Evolutionary conservation across 164 flowering plant genomes (phyloP), one percentile per base, ranked within the genome.

Genomic region (Brasenia schreberi): DNA sequence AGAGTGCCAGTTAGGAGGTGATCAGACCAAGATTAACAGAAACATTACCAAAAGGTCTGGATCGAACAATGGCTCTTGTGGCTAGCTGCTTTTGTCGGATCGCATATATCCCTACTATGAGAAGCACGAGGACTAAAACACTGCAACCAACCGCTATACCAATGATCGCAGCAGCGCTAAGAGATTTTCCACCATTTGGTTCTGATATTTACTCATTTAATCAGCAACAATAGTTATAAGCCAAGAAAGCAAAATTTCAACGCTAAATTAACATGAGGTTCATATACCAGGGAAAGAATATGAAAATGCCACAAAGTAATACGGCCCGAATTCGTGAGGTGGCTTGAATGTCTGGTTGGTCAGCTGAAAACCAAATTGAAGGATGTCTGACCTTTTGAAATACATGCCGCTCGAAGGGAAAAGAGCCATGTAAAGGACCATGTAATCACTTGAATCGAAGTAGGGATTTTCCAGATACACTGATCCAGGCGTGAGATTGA

Each of bases 311-410:
- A 81, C 71, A 59, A 88, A 86, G 64, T 53, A 79, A 70, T 83
- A 88, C 23, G 92, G 96, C 58, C 92, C 96, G 71, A 86, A 76
- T 65, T 68, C 76, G 3, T 23, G 17, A 7, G 91, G 88, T 64
- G 90, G 96, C 75, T 85, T 86, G 73, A 66, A 88, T 3, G 76
- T 79, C 71, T 88, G 96, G 67, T 81, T 85, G 66, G 73, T 79
- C 68, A 88, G 72, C 4, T 67, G 66, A 80, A 85, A 84, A 18
- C 95, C 97, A 42, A 94, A 68, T 69, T 94, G 70, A 94, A 94
- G 67, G 70, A 80, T 67, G 65, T 82, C 60, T 82, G 73, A 18
- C 68, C 91, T 75, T 59, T 79, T 87, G 71, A 90, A 90, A 65
- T 69, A 79, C 58, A 19, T 56, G 9, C 56, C 56, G 9, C 56